Percentiles rank a stretch among this genome's conserved stretches.
These are phyloP conservation scores for Diaporthe capsici DNA, from an alignment of 2,329 filamentous ascomycete species.

Conservation along the genomic window DNA sequence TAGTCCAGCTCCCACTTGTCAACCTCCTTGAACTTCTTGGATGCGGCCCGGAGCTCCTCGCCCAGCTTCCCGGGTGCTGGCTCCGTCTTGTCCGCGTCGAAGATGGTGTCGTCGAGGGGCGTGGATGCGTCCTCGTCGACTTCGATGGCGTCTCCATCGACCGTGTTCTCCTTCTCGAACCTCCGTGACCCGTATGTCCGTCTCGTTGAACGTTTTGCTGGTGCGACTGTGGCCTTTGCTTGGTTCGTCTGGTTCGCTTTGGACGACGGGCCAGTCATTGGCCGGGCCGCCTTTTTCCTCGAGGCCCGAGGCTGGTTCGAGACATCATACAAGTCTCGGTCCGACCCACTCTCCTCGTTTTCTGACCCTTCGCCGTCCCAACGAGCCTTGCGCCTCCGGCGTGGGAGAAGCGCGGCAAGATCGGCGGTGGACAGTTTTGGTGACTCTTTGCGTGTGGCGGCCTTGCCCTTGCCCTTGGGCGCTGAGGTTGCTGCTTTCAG, in stretches of 20 bases:
- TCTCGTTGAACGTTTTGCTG: slow-evolving; percentile 41
- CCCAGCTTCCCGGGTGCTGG: slow-evolving; percentile 57
- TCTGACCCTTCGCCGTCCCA: slow-evolving; percentile 58
- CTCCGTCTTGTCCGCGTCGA: slow-evolving; percentile 47
- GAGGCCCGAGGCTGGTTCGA: slow-evolving; percentile 54
- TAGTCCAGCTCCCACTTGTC: slow-evolving; percentile 78
- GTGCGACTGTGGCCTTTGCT: slow-evolving; percentile 34
- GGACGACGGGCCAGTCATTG: slow-evolving; percentile 28
- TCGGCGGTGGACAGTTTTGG: slow-evolving; percentile 68
- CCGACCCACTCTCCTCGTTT: slow-evolving; percentile 62
- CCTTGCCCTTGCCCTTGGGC: slow-evolving; percentile 43
- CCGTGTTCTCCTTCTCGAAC: slow-evolving; percentile 71
- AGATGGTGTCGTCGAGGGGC: slow-evolving; percentile 60
- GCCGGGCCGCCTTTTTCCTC: slow-evolving; percentile 46
- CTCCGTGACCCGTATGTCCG: slow-evolving; percentile 66
- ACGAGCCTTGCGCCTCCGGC: slow-evolving; percentile 59
- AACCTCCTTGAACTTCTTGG: slow-evolving; percentile 77
- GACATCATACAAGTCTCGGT: slow-evolving; percentile 70
- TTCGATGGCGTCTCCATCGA: slow-evolving; percentile 52
- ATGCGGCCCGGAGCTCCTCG: slow-evolving; percentile 70
- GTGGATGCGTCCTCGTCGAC: slow-evolving; percentile 58
- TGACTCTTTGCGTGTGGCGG: slow-evolving; percentile 50
- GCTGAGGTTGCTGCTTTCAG: slow-evolving; percentile 49
- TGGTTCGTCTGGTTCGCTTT: slow-evolving; percentile 28
- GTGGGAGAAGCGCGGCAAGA: slow-evolving; percentile 67